Evolutionary conservation across 768 basidiomycete genomes (phyloP), one percentile per base, ranked within the genome.

Genomic region (Sporobolomyces phaffii): DNA sequence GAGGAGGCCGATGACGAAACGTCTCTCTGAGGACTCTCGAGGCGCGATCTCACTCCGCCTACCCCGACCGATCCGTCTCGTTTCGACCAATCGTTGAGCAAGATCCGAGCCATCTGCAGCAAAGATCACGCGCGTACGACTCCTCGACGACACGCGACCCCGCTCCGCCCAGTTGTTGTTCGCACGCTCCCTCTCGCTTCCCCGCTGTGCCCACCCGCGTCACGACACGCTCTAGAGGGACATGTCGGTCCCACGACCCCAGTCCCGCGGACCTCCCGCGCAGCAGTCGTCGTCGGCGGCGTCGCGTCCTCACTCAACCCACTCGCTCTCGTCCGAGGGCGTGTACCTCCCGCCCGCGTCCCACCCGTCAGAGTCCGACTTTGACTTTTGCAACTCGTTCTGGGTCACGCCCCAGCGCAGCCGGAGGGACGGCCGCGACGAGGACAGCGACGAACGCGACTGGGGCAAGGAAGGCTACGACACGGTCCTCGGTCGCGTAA

Each of bases 311-410:
- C 40, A 44, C 29, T 57, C 51, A 17, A 44, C 59, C 22, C 59
- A 50, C 40, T 50, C 59, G n/a, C 2, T 26, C 33, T 18, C n/a
- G 18, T 45, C 34, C 29, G 61, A 53, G 17, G 54, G 53, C 24
- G 15, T 56, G n/a, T 62, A 58, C 66, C 36, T 11, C 10, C 66
- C 66, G 0, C 49, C 60, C 11, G 14, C 47, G 0, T n/a, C 28
- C 41, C 26, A 29, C 17, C 29, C 59, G 11, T 41, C 22, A 24
- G 45, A 49, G 29, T 43, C 53, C 36, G 64, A 65, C 40, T 73
- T 86, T 74, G 91, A 96, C 79, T 97, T 92, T 79, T 98, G 93
- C 78, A 99, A 98, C 78, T 85, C 91, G 3, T 98, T 98, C 80
- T 98, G 96, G 96, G 91, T 54, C 20, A 41, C 44, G 4, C 59